Conservation (phyloP, 768 basidiomycete genomes). For the Mrakia blollopis region DNA sequence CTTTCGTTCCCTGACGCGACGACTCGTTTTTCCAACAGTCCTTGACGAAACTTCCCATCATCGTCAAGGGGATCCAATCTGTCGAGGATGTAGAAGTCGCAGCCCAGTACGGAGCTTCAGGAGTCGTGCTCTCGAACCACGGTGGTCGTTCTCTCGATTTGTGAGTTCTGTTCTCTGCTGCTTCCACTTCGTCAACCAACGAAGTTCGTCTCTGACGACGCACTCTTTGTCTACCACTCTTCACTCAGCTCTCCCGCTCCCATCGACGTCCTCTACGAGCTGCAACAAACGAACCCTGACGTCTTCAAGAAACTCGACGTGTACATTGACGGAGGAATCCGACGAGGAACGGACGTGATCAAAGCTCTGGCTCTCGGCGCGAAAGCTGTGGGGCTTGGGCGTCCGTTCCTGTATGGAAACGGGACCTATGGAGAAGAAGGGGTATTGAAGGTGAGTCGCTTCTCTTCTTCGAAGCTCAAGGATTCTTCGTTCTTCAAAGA, state of each 20-base stretch:
- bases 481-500: no score
- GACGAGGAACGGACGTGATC: slow-evolving; percentile 50
- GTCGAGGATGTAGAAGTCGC: slow-evolving; percentile 38
- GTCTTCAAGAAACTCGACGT: slow-evolving; percentile 50
- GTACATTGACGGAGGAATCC: slow-evolving; percentile 47
- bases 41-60: slow-evolving; percentile 27
- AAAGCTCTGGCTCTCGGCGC: slow-evolving; percentile 69
- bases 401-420: slow-evolving; percentile 46
- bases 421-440: slow-evolving; percentile 46
- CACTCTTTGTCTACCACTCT: neutral
- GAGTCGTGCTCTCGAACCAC: slow-evolving; percentile 40
- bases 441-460: slow-evolving; percentile 36
- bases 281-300: slow-evolving; percentile 35
- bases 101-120: slow-evolving; percentile 34
- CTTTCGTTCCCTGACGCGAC: neutral
- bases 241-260: slow-evolving; percentile 12
- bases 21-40: neutral
- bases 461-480: no score
- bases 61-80: slow-evolving; percentile 29
- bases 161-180: slow-evolving; percentile 14
- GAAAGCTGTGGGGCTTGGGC: slow-evolving; percentile 45
- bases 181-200: neutral
- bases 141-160: slow-evolving; percentile 35
- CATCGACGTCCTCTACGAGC: slow-evolving; percentile 35
- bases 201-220: neutral